phyloP scores from a whole-genome alignment of 371 early-diverging fungal species.

The Sporodiniella umbellata region DNA sequence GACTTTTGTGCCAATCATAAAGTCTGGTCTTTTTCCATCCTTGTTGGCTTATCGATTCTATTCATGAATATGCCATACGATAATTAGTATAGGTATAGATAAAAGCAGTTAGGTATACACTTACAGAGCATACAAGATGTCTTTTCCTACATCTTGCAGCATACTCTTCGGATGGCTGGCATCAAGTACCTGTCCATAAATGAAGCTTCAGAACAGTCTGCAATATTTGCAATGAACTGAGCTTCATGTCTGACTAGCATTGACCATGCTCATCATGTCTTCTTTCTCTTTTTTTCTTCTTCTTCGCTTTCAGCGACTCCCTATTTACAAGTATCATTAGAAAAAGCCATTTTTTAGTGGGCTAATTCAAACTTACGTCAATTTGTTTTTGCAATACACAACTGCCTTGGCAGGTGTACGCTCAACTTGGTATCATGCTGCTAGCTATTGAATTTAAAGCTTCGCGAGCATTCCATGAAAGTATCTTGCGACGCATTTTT shows the following conservation, averaged over 20 bases:
- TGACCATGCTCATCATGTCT: conserved; percentile 14
- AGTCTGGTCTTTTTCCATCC: conserved; percentile 10
- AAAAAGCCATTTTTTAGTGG: conserved; percentile 7
- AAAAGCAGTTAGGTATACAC: conserved; percentile 12
- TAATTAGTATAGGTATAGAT: conserved; percentile 4
- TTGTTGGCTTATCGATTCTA: conserved; percentile 7
- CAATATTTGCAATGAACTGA: conserved; percentile 3
- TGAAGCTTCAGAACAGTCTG: conserved; percentile 5
- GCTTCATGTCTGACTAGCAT: conserved; percentile 3
- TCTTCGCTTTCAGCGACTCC: conserved; percentile 1
- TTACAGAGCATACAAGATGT: conserved; percentile 11
- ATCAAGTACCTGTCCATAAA: conserved; percentile 8
- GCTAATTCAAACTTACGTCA: conserved; percentile 13
- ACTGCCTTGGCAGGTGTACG: conserved; percentile 14
- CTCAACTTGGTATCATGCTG: conserved; percentile 1
- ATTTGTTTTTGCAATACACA: conserved; percentile 13
- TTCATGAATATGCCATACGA: conserved; percentile 4
- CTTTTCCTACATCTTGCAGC: conserved; percentile 4
- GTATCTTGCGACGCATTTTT: conserved; percentile 10
- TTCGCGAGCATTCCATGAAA: conserved; percentile 4
- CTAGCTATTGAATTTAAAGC: conserved; percentile 7
- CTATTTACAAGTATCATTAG: conserved; percentile 11
- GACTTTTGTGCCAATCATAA: conserved; percentile 12
- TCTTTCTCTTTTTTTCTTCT: background rate
- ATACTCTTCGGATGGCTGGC: conserved; percentile 8